These are phyloP conservation scores for Pseudogymnoascus sp. DNA, from an alignment of 2,329 filamentous ascomycete species.

Conservation along the genomic window DNA sequence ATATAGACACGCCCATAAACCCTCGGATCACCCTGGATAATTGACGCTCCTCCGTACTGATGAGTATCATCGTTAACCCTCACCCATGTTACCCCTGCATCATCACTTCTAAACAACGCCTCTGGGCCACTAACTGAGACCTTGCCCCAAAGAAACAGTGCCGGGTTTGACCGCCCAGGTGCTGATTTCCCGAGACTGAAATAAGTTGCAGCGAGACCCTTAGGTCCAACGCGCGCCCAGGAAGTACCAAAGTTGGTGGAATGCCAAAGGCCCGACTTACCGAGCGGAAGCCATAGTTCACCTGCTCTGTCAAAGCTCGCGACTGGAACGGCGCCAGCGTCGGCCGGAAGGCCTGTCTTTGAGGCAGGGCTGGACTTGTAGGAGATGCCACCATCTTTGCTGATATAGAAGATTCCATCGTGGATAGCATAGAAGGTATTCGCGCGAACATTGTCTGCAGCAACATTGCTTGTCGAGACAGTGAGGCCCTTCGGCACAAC, in stretches of 20 bases:
- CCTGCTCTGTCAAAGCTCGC: slow-evolving; percentile 14
- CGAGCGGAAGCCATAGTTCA: slow-evolving; percentile 16
- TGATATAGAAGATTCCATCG: slow-evolving; percentile 14
- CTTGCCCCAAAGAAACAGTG: slow-evolving; percentile 14
- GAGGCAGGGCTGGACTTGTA: slow-evolving; percentile 13
- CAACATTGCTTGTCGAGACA: slow-evolving; percentile 12
- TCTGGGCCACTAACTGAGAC: too few species aligned
- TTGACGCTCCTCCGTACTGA: slow-evolving; percentile 14
- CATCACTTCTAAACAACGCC: not conserved
- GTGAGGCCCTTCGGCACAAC: slow-evolving; percentile 12
- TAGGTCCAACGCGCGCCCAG: slow-evolving; percentile 12
- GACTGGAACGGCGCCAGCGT: slow-evolving; percentile 12
- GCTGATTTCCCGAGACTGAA: slow-evolving; percentile 14
- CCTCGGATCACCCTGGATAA: slow-evolving; percentile 14
- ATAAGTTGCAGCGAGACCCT: slow-evolving; percentile 10
- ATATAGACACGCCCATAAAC: slow-evolving; percentile 16
- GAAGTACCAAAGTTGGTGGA: slow-evolving; percentile 12
- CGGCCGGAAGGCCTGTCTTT: slow-evolving; percentile 13
- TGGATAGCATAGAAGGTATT: slow-evolving; percentile 16
- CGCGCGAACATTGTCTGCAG: slow-evolving; percentile 14
- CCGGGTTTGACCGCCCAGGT: slow-evolving; percentile 11
- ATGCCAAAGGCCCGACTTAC: slow-evolving; percentile 13
- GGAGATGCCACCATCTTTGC: slow-evolving; percentile 13
- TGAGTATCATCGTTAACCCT: slow-evolving; percentile 13
- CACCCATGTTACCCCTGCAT: not conserved